These are phyloP conservation scores for Alternaria arbusti DNA, from an alignment of 2,329 filamentous ascomycete genomes.

Conservation along the genomic window DNA sequence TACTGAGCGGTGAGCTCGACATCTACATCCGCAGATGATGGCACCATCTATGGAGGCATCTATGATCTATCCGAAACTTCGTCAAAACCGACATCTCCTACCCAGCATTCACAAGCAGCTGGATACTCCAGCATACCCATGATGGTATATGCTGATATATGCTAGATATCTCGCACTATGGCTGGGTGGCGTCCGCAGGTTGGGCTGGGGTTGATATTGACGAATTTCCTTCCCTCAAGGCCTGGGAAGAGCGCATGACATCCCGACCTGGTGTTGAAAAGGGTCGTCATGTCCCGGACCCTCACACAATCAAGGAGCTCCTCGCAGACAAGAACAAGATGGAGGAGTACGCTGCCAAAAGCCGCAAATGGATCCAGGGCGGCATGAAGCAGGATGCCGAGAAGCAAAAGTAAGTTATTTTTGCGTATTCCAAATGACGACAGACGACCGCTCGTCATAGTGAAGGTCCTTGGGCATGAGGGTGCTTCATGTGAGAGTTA, in stretches of 20 bases:
- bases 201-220: constrained; percentile 72
- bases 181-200: constrained; percentile 70
- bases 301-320: constrained; percentile 67
- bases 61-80: not conserved
- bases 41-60: not conserved
- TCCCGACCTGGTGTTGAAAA: constrained; percentile 75
- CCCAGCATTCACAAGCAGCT: not conserved
- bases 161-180: constrained; percentile 76
- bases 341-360: constrained; percentile 60
- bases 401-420: constrained; percentile 39
- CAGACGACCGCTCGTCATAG: not conserved
- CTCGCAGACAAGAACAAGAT: constrained; percentile 63
- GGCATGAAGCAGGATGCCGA: constrained; percentile 70
- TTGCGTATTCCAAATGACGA: not conserved
- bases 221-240: constrained; percentile 76
- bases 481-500: not conserved
- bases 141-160: constrained; percentile 4
- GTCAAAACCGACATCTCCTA: not conserved
- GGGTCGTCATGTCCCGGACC: constrained; percentile 74
- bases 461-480: not conserved
- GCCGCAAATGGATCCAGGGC: constrained; percentile 69
- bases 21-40: not conserved
- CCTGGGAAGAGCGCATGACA: constrained; percentile 76
- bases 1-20: not conserved
- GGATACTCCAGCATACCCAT: not conserved